Evolutionary conservation across 2,329 filamentous ascomycete genomes (phyloP).

Genomic region (Niveomyces coronatus): DNA sequence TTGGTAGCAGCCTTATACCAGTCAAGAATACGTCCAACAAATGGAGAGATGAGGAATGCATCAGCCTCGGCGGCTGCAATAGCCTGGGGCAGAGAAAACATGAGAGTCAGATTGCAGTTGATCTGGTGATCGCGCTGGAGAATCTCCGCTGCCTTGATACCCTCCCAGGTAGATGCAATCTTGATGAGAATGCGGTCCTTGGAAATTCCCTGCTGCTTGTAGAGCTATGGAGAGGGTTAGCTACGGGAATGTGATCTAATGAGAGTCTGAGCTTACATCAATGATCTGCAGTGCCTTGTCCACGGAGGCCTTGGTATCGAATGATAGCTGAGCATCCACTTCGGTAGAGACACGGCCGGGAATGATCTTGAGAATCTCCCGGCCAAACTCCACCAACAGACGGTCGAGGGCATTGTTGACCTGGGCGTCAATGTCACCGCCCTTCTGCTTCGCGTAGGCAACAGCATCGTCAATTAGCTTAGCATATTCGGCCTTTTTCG

Average conservation of each 20-base stretch:
- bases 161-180: constrained; percentile 98
- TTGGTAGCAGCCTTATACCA: constrained; percentile 97
- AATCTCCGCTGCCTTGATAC: constrained; percentile 96
- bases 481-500: constrained; percentile 96
- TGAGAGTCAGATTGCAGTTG: constrained; percentile 98
- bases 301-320: constrained; percentile 85
- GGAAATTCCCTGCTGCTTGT: constrained; percentile 81
- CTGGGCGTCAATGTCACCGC: constrained; percentile 62
- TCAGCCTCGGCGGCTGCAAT: constrained; percentile 91
- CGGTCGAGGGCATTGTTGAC: constrained; percentile 85
- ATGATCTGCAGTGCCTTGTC: constrained; percentile 97
- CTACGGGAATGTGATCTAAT: background rate
- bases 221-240: constrained; percentile 52
- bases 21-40: constrained; percentile 97
- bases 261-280: constrained; percentile 48
- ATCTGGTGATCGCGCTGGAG: constrained; percentile 91
- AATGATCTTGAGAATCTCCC: constrained; percentile 92
- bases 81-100: constrained; percentile 94
- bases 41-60: constrained; percentile 97
- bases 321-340: constrained; percentile 92
- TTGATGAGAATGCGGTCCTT: constrained; percentile 98
- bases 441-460: constrained; percentile 71
- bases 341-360: constrained; percentile 98
- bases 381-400: constrained; percentile 95
- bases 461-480: constrained; percentile 81